A percentile compares a stretch with the other conserved stretches of the same genome.
Conservation (phyloP, 2,329 filamentous ascomycete species). For the Myriosclerotinia curreyana region DNA sequence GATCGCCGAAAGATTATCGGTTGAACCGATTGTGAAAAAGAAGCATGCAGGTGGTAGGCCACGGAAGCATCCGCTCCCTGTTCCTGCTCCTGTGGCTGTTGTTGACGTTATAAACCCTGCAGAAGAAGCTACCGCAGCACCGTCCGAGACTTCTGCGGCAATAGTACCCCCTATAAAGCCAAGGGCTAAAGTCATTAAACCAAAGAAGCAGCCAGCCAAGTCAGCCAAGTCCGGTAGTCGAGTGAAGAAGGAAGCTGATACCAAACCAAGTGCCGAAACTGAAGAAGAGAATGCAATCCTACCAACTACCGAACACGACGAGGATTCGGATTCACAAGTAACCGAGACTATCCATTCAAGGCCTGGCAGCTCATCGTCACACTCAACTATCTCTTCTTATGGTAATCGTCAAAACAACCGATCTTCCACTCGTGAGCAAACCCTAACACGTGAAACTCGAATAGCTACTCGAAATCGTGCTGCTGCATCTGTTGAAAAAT, state of each 20-base stretch:
- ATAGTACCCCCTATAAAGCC: constrained; percentile 20
- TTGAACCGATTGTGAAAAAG: constrained; percentile 24
- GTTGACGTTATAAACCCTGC: constrained; percentile 9
- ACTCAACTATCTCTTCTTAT: constrained; percentile 24
- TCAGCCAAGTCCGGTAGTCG: constrained; percentile 23
- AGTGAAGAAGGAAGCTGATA: constrained; percentile 25
- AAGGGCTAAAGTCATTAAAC: constrained; percentile 21
- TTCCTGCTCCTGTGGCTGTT: constrained; percentile 13
- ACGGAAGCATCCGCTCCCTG: constrained; percentile 24
- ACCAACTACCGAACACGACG: constrained; percentile 33
- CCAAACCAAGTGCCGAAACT: constrained; percentile 17
- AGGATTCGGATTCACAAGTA: constrained; percentile 24
- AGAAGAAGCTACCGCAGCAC: constrained; percentile 12
- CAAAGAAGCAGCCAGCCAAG: constrained; percentile 25
- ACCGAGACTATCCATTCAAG: constrained; percentile 27
- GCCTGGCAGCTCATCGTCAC: constrained; percentile 30
- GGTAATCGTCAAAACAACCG: constrained; percentile 24
- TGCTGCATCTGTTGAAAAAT: constrained; percentile 7
- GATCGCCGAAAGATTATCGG: constrained; percentile 19
- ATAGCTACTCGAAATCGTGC: constrained; percentile 12
- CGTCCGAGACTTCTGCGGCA: constrained; percentile 3
- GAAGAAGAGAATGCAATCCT: constrained; percentile 29
- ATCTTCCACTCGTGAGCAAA: constrained; percentile 25
- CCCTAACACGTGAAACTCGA: constrained; percentile 22
- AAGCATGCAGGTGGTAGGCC: constrained; percentile 30